Percentiles rank a stretch among this genome's conserved stretches.
These are phyloP conservation scores for Tetracladium setigerum DNA, from an alignment of 495 filamentous ascomycete species.

Conservation along the genomic window DNA sequence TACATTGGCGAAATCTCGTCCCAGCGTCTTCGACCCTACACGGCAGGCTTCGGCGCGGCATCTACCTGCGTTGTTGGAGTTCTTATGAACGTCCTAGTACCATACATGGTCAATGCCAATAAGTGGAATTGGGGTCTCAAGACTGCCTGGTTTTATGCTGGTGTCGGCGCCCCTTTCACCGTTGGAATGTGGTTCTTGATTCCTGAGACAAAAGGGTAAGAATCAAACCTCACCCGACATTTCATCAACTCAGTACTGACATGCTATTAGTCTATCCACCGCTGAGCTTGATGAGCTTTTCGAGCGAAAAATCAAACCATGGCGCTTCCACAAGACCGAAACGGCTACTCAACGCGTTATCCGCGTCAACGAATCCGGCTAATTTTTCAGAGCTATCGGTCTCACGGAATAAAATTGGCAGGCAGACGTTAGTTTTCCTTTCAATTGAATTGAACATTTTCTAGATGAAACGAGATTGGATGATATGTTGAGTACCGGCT, in stretches of 20 bases:
- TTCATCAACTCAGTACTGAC: background rate
- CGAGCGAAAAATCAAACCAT: conserved; percentile 39
- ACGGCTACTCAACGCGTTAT: conserved; percentile 25
- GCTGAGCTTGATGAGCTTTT: conserved; percentile 50
- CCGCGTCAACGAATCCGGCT: conserved; percentile 1
- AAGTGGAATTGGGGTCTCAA: conserved; percentile 69
- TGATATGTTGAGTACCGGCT: no score
- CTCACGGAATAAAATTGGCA: conserved; percentile 5
- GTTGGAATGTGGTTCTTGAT: conserved; percentile 1
- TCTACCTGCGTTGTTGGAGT: conserved; percentile 55
- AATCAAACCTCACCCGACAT: no score
- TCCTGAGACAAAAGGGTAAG: conserved; percentile 6
- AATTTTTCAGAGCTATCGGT: conserved; percentile 26
- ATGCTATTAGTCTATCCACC: conserved; percentile 6
- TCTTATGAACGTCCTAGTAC: conserved; percentile 59
- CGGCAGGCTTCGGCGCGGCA: conserved; percentile 46
- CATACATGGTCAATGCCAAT: conserved; percentile 63
- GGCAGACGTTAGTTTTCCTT: no score
- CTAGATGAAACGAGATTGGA: no score
- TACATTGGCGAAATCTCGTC: conserved; percentile 14
- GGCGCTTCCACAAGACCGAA: conserved; percentile 40
- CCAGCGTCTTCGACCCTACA: conserved; percentile 41
- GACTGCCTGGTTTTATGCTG: conserved; percentile 67
- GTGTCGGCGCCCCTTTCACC: background rate
- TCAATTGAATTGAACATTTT: no score